Conservation (phyloP, 495 filamentous ascomycete species). For the Neurospora sublineolata region DNA sequence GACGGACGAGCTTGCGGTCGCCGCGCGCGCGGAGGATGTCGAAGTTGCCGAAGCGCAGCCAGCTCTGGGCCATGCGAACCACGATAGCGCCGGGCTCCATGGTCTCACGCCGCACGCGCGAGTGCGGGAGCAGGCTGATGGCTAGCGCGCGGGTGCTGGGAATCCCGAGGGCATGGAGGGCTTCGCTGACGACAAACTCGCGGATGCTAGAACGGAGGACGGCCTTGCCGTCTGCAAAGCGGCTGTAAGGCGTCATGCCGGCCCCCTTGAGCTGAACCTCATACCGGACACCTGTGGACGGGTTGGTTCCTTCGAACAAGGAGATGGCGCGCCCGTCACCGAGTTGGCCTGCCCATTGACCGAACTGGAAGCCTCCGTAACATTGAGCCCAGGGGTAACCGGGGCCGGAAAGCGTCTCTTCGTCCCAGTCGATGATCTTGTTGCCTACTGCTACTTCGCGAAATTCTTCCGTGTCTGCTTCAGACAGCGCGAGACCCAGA, state of each 20-base stretch:
- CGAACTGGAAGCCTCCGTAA: conserved; percentile 83
- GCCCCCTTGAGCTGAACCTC: conserved; percentile 93
- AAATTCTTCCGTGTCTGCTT: conserved; percentile 65
- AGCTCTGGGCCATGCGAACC: conserved; percentile 76
- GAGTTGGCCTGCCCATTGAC: conserved; percentile 88
- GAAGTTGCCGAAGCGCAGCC: conserved; percentile 91
- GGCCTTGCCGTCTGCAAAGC: conserved; percentile 95
- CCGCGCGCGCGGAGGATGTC: conserved; percentile 74
- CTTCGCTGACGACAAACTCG: conserved; percentile 86
- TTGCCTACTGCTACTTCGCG: conserved; percentile 68
- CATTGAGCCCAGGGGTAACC: conserved; percentile 97
- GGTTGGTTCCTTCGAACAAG: conserved; percentile 81
- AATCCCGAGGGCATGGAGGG: conserved; percentile 69
- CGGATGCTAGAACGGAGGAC: conserved; percentile 84
- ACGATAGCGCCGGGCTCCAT: conserved; percentile 93
- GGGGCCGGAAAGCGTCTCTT: conserved; percentile 46
- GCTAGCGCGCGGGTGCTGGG: conserved; percentile 80
- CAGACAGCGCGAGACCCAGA: conserved; percentile 56
- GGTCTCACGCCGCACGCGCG: conserved; percentile 63
- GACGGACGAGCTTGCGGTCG: conserved; percentile 60
- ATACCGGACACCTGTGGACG: conserved; percentile 56
- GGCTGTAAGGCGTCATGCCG: conserved; percentile 83
- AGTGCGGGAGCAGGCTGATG: conserved; percentile 61
- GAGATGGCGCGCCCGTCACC: conserved; percentile 92
- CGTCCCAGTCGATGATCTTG: conserved; percentile 52